Evolutionary conservation across 257 asterid species (phyloP).

Genomic region (Primulina eburnea): DNA sequence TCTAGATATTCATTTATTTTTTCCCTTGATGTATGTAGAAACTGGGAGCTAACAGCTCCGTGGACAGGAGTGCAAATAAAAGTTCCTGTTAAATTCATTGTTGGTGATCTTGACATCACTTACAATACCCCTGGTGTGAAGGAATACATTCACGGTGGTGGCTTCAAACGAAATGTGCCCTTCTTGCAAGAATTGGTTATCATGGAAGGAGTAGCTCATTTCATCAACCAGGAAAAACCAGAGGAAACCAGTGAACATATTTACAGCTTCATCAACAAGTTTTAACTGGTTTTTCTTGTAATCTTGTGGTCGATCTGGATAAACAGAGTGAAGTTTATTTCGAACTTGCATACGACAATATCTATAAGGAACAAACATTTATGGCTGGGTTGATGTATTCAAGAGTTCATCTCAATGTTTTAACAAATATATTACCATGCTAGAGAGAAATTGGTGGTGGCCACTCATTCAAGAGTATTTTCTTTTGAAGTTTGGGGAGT

Average conservation of each 20-base stretch:
- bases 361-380: too few relatives aligned
- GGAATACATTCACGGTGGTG: slow-evolving; percentile 66
- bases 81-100: slow-evolving; percentile 83
- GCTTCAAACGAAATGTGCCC: slow-evolving; percentile 62
- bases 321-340: background rate
- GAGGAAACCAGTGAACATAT: slow-evolving; percentile 72
- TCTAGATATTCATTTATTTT: background rate
- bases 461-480: too few relatives aligned
- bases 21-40: slow-evolving; percentile 38
- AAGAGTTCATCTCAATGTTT: too few relatives aligned
- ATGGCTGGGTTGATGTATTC: too few relatives aligned
- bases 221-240: slow-evolving; percentile 71
- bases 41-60: slow-evolving; percentile 78
- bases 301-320: background rate
- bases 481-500: too few relatives aligned
- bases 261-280: slow-evolving; percentile 57
- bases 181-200: slow-evolving; percentile 65
- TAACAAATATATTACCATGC: too few relatives aligned
- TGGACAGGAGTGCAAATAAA: slow-evolving; percentile 62
- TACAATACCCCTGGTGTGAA: slow-evolving; percentile 67
- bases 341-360: background rate
- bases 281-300: slow-evolving; percentile 22
- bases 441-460: too few relatives aligned
- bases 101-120: slow-evolving; percentile 72
- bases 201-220: slow-evolving; percentile 95